These are phyloP conservation scores for Lindgomyces ingoldianus DNA, from an alignment of 495 filamentous ascomycete genomes.

Conservation along the genomic window DNA sequence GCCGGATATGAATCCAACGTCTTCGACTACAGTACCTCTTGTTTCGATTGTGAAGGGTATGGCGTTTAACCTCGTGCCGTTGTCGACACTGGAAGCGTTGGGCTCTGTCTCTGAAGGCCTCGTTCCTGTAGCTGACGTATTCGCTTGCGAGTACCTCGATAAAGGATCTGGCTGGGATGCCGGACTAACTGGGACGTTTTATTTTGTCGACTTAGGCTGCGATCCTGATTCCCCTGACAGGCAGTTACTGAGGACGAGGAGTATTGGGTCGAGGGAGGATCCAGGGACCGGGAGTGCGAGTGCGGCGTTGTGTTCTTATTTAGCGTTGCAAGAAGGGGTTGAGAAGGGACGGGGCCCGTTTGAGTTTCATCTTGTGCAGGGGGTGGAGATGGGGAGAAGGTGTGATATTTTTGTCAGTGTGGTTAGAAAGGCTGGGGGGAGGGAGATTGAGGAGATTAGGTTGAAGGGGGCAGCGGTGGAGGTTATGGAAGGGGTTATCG, in stretches of 20 bases:
- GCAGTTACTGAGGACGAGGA: conserved; percentile 49
- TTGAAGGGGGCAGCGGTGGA: conserved; percentile 42
- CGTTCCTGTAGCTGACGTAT: conserved; percentile 5
- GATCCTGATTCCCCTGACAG: conserved; percentile 40
- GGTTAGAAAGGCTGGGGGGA: conserved; percentile 35
- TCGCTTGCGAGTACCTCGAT: conserved; percentile 15
- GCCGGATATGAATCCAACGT: conserved; percentile 38
- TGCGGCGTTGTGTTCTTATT: conserved; percentile 56
- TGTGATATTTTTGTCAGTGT: conserved; percentile 60
- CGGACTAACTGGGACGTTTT: conserved; percentile 58
- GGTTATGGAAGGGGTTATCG: conserved; percentile 43
- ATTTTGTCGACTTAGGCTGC: conserved; percentile 50
- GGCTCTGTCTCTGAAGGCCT: conserved; percentile 33
- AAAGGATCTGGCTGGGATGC: conserved; percentile 58
- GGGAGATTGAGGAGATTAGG: conserved; percentile 36
- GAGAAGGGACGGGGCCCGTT: conserved; percentile 36
- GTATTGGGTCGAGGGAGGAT: conserved; percentile 61
- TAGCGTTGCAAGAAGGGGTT: conserved; percentile 50
- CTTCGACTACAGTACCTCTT: conserved; percentile 46
- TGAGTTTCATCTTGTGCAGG: conserved; percentile 64
- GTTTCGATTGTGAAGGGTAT: conserved; percentile 70
- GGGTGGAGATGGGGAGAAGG: conserved; percentile 73
- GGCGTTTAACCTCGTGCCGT: conserved; percentile 59
- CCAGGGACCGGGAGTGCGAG: conserved; percentile 72
- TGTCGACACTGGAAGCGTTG: conserved; percentile 53